Evolutionary conservation across 441 rosid genomes (phyloP).

Genomic region (Brassica balearica): DNA sequence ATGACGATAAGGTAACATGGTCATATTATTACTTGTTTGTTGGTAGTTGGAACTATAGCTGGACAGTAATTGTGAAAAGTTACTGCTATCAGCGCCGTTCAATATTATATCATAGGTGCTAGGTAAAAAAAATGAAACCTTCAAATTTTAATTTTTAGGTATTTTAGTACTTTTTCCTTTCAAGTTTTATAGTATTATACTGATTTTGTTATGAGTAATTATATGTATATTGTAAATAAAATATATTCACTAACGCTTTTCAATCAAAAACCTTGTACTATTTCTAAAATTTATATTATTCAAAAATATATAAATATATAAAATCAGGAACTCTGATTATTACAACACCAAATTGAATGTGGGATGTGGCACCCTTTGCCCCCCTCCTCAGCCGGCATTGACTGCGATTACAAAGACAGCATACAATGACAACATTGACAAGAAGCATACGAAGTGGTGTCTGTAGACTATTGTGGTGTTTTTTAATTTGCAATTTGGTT

Average conservation of each 20-base stretch:
- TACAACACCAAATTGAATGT: neutral
- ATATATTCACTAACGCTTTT: neutral
- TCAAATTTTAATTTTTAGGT: too few species aligned
- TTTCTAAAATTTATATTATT: too few species aligned
- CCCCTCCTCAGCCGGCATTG: neutral
- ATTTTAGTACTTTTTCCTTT: neutral
- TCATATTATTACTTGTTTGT: neutral
- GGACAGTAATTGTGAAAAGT: neutral
- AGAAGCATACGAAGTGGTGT: neutral
- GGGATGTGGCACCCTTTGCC: neutral
- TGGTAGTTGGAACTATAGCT: neutral
- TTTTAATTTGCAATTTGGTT: too few species aligned
- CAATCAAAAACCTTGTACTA: neutral
- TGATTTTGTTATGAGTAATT: neutral
- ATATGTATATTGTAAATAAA: neutral
- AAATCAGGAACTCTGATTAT: neutral
- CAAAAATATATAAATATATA: neutral
- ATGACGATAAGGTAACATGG: too few species aligned
- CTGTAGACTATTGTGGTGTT: neutral
- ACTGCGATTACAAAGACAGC: neutral
- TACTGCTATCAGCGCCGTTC: neutral
- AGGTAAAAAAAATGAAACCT: too few species aligned
- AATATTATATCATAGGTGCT: too few species aligned
- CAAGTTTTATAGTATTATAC: neutral
- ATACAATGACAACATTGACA: too few species aligned